Conservation (phyloP, 495 filamentous ascomycete species). For the Cairneyella variabilis region DNA sequence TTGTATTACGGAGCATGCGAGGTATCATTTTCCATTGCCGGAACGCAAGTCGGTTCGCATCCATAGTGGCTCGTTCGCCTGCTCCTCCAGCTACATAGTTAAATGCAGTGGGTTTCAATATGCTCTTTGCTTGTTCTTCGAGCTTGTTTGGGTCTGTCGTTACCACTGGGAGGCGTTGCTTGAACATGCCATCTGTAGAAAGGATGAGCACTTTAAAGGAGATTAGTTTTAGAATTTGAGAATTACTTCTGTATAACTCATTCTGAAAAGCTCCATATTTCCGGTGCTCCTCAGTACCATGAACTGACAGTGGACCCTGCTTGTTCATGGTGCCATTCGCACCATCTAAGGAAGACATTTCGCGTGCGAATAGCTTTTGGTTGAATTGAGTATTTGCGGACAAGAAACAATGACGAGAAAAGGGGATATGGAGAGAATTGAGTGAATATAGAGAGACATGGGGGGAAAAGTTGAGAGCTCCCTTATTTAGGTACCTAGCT, state of each 20-base stretch:
- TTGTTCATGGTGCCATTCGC: neutral
- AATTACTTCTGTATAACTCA: constrained; percentile 13
- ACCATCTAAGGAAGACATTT: constrained; percentile 9
- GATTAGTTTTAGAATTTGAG: constrained; percentile 10
- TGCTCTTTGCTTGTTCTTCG: constrained; percentile 50
- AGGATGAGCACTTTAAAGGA: constrained; percentile 27
- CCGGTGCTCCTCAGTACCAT: constrained; percentile 5
- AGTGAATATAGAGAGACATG: no score
- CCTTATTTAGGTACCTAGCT: no score
- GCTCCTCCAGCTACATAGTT: constrained; percentile 64
- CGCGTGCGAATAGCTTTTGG: neutral
- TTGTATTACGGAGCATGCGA: constrained; percentile 29
- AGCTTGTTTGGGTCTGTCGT: constrained; percentile 59
- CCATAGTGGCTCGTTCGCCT: constrained; percentile 61
- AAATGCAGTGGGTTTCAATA: constrained; percentile 44
- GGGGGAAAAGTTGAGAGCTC: no score
- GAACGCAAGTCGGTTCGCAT: constrained; percentile 61
- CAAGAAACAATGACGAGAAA: neutral
- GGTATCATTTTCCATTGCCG: constrained; percentile 59
- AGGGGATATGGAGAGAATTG: no score
- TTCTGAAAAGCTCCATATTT: constrained; percentile 24
- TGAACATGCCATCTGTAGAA: constrained; percentile 46
- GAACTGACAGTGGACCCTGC: constrained; percentile 8
- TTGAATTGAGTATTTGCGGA: neutral
- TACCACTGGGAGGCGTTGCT: constrained; percentile 43